Base-by-base conservation (phyloP, 169 alveolate species). In the Cryptosporidium parvum region DNA sequence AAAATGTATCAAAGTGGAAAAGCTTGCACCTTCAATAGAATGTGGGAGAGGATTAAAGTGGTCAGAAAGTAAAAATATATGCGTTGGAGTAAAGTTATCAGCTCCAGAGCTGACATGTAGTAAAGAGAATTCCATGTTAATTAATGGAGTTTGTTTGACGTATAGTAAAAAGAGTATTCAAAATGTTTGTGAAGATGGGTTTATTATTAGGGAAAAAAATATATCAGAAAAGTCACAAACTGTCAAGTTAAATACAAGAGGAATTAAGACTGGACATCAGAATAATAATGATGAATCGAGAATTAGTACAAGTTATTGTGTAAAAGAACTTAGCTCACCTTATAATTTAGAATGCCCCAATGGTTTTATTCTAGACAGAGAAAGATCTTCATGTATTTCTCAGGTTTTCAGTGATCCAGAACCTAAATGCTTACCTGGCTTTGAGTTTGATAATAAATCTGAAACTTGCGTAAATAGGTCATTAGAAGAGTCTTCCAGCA, bases 21-120 rank as follows among this genome's bases (percentile, higher is more conserved):
- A 48, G 39, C 69, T 62, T 12, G 35, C 89, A 33, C 89, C 75
- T 62, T 65, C 51, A 59, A 33, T 73, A 21, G 80, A 80, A 45
- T 80, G 89, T 80, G 89, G 69, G 16, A 80, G 89, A 42, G 89
- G 89, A 18, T 37, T 80, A n/a, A 80, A 80, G 35, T 80, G 89
- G 89, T 59, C 75, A 45, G 89, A 80, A 42, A 80, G 70, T 33
- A 80, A 65, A 42, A 44, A 65, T 26, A 14, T 62, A 4, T 80
- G 89, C 26, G 80, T 80, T n/a, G 89, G 89, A 45, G 89, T 80
- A 44, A 80, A 65, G 45, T 21, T 80, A 23, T 62, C 68, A 23
- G 48, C 89, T 14, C 89, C 89, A 5, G 89, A 80, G 21, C 52
- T 67, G 18, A 65, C 7, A 26, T 80, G 89, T 16, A 59, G 53